These are phyloP conservation scores for Lathyrus tuberosus DNA, from an alignment of 306 rosid genomes.

Conservation along the genomic window DNA sequence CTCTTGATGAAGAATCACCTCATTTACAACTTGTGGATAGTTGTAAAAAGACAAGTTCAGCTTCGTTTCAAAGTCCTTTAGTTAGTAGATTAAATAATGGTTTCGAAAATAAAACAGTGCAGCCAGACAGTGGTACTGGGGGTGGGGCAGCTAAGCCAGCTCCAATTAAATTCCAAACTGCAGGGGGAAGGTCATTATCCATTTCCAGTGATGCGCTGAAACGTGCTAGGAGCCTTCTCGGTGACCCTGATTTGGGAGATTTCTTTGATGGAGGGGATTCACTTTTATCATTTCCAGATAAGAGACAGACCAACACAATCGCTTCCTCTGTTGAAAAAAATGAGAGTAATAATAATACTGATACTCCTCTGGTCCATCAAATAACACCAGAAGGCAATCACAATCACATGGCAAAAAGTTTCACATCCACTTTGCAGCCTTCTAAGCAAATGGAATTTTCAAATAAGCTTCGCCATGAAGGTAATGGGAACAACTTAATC, in stretches of 20 bases:
- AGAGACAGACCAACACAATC: slow-evolving; percentile 14
- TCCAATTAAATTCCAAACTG: slow-evolving; percentile 75
- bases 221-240: slow-evolving; percentile 87
- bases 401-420: slow-evolving; percentile 25
- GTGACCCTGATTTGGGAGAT: slow-evolving; percentile 79
- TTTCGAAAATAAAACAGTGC: slow-evolving; percentile 34
- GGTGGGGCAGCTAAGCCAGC: slow-evolving; percentile 42
- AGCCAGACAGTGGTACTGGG: slow-evolving; percentile 29
- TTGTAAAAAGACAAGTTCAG: slow-evolving; percentile 24
- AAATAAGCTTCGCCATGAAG: slow-evolving; percentile 42
- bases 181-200: slow-evolving; percentile 87
- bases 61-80: slow-evolving; percentile 39
- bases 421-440: slow-evolving; percentile 53
- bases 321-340: slow-evolving; percentile 37
- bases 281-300: slow-evolving; percentile 42
- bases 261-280: slow-evolving; percentile 57
- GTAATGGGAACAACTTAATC: slow-evolving; percentile 68
- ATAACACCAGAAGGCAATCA: slow-evolving; percentile 13
- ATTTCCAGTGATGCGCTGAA: slow-evolving; percentile 72
- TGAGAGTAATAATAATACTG: slow-evolving; percentile 40
- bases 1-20: slow-evolving; percentile 9
- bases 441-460: slow-evolving; percentile 46
- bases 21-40: slow-evolving; percentile 21
- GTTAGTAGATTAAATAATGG: slow-evolving; percentile 41
- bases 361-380: slow-evolving; percentile 43